Conservation (phyloP, 352 stramenopile genomes). For the Globisporangium camurandrum region DNA sequence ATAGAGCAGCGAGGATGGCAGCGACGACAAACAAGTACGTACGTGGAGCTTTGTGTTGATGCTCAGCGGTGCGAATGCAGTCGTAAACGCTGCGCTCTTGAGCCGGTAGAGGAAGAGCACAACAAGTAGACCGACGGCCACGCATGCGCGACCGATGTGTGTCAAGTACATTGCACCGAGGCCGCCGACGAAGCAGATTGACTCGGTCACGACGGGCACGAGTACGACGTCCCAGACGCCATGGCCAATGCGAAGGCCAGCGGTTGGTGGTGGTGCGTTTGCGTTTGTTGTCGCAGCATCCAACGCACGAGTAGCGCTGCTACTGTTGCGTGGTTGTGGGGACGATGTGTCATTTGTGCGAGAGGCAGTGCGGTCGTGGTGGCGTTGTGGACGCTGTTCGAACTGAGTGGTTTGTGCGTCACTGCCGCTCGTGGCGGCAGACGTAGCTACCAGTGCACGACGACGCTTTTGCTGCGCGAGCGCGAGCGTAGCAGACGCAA, state of each 20-base stretch:
- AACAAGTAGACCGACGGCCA: slow-evolving; percentile 19
- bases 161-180: slow-evolving; percentile 18
- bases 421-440: no score
- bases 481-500: slow-evolving; percentile 28
- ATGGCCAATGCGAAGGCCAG: slow-evolving; percentile 22
- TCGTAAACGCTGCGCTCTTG: slow-evolving; percentile 25
- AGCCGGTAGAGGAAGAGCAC: slow-evolving; percentile 28
- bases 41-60: slow-evolving; percentile 26
- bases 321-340: not conserved
- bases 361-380: slow-evolving; percentile 1
- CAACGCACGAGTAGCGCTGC: not conserved
- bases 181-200: slow-evolving; percentile 18
- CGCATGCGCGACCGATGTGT: slow-evolving; percentile 11
- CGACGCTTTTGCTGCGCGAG: slow-evolving; percentile 17
- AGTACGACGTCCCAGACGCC: slow-evolving; percentile 23
- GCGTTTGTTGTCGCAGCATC: not conserved
- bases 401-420: not conserved
- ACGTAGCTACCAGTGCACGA: slow-evolving; percentile 7
- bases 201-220: slow-evolving; percentile 24
- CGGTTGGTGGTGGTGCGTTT: not conserved
- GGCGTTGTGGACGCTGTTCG: slow-evolving; percentile 2
- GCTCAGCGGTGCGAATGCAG: slow-evolving; percentile 17
- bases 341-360: not conserved
- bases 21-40: slow-evolving; percentile 2
- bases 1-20: not conserved